Evolutionary conservation across 495 filamentous ascomycete genomes (phyloP).

Genomic region (Penicillium atrosanguineum): DNA sequence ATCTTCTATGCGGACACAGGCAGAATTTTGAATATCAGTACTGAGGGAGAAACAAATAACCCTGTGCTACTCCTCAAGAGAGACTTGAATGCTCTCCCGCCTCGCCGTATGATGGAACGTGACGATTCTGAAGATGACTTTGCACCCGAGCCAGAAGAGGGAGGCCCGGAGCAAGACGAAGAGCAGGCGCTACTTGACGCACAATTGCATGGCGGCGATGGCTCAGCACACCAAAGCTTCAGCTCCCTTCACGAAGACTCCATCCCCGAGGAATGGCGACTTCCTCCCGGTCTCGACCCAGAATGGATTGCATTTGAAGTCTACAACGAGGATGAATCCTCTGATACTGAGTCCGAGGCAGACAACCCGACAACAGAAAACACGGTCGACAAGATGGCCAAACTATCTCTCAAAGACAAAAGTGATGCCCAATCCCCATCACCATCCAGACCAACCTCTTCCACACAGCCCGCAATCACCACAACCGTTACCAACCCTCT

Average conservation of each 20-base stretch:
- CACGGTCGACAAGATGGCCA: constrained; percentile 41
- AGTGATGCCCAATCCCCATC: constrained; percentile 18
- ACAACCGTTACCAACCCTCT: constrained; percentile 40
- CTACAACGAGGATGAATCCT: constrained; percentile 61
- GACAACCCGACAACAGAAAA: constrained; percentile 27
- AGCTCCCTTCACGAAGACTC: constrained; percentile 31
- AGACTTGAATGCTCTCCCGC: constrained; percentile 71
- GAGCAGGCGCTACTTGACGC: constrained; percentile 65
- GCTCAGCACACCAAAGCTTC: constrained; percentile 17
- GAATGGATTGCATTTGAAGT: constrained; percentile 98
- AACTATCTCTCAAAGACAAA: constrained; percentile 35
- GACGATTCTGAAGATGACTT: constrained; percentile 34
- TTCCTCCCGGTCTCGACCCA: constrained; percentile 80
- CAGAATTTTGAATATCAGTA: constrained; percentile 85
- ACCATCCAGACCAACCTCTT: constrained; percentile 14
- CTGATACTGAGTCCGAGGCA: constrained; percentile 59
- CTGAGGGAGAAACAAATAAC: constrained; percentile 73
- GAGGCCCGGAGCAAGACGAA: constrained; percentile 17
- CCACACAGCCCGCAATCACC: constrained; percentile 37
- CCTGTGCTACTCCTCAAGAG: constrained; percentile 86
- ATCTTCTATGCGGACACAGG: constrained; percentile 98
- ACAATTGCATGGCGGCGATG: constrained; percentile 58
- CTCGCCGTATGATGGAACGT: constrained; percentile 63
- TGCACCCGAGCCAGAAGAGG: constrained; percentile 26
- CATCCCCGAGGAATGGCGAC: constrained; percentile 53